These are phyloP conservation scores for Jackrogersella minutella DNA, from an alignment of 495 filamentous ascomycete species.

Conservation along the genomic window DNA sequence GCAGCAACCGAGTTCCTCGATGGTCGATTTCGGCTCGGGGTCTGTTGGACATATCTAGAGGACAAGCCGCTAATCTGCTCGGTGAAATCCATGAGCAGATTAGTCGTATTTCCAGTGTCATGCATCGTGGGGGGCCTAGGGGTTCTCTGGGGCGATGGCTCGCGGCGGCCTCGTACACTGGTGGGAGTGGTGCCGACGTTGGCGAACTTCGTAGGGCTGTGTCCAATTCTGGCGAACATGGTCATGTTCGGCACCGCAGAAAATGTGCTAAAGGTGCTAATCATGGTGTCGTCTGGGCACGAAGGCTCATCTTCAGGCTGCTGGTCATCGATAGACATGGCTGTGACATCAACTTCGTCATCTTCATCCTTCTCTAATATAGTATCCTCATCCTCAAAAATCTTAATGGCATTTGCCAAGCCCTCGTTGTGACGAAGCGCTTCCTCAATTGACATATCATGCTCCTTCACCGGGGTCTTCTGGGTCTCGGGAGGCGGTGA, in stretches of 20 bases:
- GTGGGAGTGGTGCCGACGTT: constrained; percentile 43
- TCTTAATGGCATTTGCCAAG: constrained; percentile 55
- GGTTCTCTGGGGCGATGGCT: constrained; percentile 64
- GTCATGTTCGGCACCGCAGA: constrained; percentile 90
- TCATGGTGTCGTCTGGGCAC: constrained; percentile 72
- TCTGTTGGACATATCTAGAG: constrained; percentile 54
- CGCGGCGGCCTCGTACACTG: constrained; percentile 22
- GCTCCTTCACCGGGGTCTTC: constrained; percentile 46
- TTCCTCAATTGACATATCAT: constrained; percentile 52
- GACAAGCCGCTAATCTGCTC: constrained; percentile 68
- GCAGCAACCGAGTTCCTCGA: constrained; percentile 25
- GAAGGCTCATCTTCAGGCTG: constrained; percentile 46
- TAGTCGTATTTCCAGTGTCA: constrained; percentile 66
- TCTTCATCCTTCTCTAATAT: constrained; percentile 37
- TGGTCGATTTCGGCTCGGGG: constrained; percentile 26
- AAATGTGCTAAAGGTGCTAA: constrained; percentile 79
- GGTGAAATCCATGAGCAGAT: constrained; percentile 85
- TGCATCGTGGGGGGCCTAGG: constrained; percentile 51
- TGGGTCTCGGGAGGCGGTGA: constrained; percentile 30
- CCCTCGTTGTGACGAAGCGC: constrained; percentile 52
- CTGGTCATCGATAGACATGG: constrained; percentile 29
- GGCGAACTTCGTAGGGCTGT: constrained; percentile 58
- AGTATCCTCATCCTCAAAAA: constrained; percentile 61
- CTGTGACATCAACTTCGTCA: constrained; percentile 39
- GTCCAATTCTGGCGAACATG: constrained; percentile 76